phyloP scores from a whole-genome alignment of 192 early-diverging fungal genomes.

The Coemansia sp. region DNA sequence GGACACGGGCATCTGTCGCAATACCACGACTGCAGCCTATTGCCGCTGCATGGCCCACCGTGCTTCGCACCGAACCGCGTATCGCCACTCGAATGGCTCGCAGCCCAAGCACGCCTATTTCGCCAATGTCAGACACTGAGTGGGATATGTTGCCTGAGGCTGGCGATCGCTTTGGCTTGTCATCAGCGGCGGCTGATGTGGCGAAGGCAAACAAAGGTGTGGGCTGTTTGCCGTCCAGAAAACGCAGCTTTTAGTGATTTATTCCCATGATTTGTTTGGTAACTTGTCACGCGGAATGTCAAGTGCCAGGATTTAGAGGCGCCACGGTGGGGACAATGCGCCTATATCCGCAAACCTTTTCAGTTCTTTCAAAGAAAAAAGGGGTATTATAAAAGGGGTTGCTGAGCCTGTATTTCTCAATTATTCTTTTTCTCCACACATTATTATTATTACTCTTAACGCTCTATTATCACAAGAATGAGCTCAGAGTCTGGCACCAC shows the following conservation, averaged over 20 bases:
- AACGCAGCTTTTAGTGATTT: background rate
- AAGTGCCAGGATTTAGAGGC: too few relatives aligned
- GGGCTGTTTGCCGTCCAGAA: background rate
- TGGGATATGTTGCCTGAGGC: conserved; percentile 19
- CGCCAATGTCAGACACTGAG: conserved; percentile 4
- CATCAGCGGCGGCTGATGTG: background rate
- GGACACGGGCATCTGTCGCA: background rate
- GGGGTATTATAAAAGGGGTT: too few relatives aligned
- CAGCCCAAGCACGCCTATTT: conserved; percentile 1
- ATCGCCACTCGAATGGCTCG: background rate
- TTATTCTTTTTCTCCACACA: too few relatives aligned
- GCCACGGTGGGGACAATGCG: too few relatives aligned
- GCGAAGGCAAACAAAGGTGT: background rate
- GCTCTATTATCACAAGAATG: background rate
- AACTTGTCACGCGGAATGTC: too few relatives aligned
- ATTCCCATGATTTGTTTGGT: too few relatives aligned
- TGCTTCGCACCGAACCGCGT: background rate
- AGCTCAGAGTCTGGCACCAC: background rate
- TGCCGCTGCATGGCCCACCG: conserved; percentile 3
- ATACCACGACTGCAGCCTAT: conserved; percentile 24
- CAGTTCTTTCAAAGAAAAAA: too few relatives aligned
- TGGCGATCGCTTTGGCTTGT: background rate
- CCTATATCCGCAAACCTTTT: too few relatives aligned
- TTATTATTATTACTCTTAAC: too few relatives aligned
- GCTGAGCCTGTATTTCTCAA: too few relatives aligned